Evolutionary conservation across 352 stramenopile genomes (phyloP), one percentile per base, ranked within the genome.

Genomic region (Plasmopara muralis): DNA sequence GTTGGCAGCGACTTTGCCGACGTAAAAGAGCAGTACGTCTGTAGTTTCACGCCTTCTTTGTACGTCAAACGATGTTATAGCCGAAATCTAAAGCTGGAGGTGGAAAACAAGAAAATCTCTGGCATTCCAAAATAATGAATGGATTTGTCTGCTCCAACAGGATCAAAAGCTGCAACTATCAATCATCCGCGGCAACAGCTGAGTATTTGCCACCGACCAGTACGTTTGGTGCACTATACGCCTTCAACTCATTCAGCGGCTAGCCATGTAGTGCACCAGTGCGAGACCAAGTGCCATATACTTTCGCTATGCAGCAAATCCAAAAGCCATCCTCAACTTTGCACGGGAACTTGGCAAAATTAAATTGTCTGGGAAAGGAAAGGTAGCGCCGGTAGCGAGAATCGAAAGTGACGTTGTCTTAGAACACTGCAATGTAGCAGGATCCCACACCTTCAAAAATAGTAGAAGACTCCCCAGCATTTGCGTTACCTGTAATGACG

Each of bases 1-100:
- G 79, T 81, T 25, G 20, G 20, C 20, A 25, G 20, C 20, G 20
- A 25, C 20, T 25, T 25, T 3, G 20, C 3, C 20, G 20, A 25
- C 20, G 65, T 55, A 85, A 80, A 48, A 83, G 85, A 49, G 83
- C 74, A 85, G 59, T 39, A 83, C 64, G 4, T 85, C 77, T 0
- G 64, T 84, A 31, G 83, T 85, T 29, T 79, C 74, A 2, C 65
- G 63, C n/a, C 61, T 87, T 28, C 54, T 87, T 13, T 66, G 66
- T 16, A 69, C 74, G 16, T 84, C 77, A 29, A 25, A 3, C 20
- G 20, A 25, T 25, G 20, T 25, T 25, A 3, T 3, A 25, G 20
- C 20, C 20, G 20, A 25, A 25, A 25, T 25, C 3, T 25, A 3
- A 25, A 25, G 1, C 20, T 25, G 20, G 20, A 25, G 20, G 20